Conservation (phyloP, 495 filamentous ascomycete genomes). For the Cudoniella acicularis region DNA sequence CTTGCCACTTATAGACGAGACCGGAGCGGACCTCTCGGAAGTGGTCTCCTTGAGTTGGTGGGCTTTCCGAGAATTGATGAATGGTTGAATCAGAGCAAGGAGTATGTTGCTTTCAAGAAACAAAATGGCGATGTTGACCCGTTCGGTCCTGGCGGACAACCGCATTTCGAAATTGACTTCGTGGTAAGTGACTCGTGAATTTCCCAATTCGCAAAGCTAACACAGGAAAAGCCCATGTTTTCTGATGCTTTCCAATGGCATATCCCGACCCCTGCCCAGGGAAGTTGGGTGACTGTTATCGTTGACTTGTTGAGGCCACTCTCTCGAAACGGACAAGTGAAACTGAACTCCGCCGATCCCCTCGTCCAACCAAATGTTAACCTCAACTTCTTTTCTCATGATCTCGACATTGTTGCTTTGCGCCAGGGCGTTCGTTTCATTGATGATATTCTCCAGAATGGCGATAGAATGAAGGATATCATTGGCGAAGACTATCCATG, state of each 20-base stretch:
- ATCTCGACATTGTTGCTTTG: conserved; percentile 54
- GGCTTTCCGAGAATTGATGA: conserved; percentile 49
- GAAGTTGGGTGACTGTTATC: conserved; percentile 53
- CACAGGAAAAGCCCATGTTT: conserved; percentile 40
- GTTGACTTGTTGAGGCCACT: conserved; percentile 57
- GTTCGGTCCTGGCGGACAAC: conserved; percentile 56
- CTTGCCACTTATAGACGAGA: conserved; percentile 40
- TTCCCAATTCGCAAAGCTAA: not conserved
- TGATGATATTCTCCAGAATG: conserved; percentile 52
- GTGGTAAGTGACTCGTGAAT: conserved; percentile 25
- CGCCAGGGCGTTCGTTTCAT: conserved; percentile 52
- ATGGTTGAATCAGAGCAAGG: conserved; percentile 41
- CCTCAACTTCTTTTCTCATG: conserved; percentile 55
- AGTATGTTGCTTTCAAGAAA: conserved; percentile 46
- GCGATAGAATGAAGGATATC: conserved; percentile 56
- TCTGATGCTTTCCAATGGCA: conserved; percentile 63
- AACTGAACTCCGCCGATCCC: conserved; percentile 48
- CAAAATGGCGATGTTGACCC: conserved; percentile 51
- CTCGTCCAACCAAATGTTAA: conserved; percentile 54
- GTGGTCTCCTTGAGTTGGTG: conserved; percentile 48
- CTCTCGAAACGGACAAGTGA: conserved; percentile 46
- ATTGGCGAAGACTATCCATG: conserved; percentile 53
- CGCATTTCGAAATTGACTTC: conserved; percentile 65
- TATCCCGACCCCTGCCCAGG: conserved; percentile 45
- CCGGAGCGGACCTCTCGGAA: conserved; percentile 42